These are phyloP conservation scores for Flaveria ramosissima DNA, from an alignment of 129 eudicot species.

Conservation along the genomic window DNA sequence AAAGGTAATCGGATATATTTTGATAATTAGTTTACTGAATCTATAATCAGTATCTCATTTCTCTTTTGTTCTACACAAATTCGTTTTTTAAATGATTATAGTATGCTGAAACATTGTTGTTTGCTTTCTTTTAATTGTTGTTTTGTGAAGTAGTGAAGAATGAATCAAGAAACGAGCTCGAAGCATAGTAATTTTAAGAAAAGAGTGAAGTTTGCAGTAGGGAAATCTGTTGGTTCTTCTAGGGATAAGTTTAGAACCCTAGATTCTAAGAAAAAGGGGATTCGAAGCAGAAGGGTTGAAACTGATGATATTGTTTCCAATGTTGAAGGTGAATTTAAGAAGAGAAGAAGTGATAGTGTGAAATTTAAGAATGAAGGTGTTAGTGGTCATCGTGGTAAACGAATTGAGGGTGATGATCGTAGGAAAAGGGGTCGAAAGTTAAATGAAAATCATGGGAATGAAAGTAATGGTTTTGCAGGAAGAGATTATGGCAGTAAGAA, in stretches of 20 bases:
- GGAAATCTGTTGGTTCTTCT: constrained; percentile 24
- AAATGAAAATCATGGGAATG: constrained; percentile 27
- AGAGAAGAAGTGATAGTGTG: constrained; percentile 20
- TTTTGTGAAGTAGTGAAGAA: constrained; percentile 22
- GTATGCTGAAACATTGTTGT: background rate
- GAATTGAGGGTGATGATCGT: constrained; percentile 20
- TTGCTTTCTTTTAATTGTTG: constrained; percentile 3
- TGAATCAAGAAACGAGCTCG: constrained; percentile 40
- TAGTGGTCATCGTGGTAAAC: constrained; percentile 8
- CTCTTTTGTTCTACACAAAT: background rate
- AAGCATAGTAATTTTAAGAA: constrained; percentile 36
- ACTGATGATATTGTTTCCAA: constrained; percentile 2
- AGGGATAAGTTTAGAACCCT: constrained; percentile 37
- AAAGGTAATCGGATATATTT: constrained; percentile 12
- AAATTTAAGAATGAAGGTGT: background rate
- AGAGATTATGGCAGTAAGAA: constrained; percentile 33
- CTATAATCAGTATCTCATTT: constrained; percentile 9
- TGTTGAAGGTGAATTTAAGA: constrained; percentile 13
- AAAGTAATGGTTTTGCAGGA: constrained; percentile 20
- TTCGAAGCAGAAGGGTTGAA: constrained; percentile 16
- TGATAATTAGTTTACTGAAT: background rate
- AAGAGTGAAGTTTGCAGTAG: constrained; percentile 34
- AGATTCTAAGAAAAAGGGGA: constrained; percentile 33
- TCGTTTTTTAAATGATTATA: background rate
- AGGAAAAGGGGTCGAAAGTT: constrained; percentile 28